Evolutionary conservation across 1,139 yeast species (phyloP).

Genomic region (Yamadazyma oceani): DNA sequence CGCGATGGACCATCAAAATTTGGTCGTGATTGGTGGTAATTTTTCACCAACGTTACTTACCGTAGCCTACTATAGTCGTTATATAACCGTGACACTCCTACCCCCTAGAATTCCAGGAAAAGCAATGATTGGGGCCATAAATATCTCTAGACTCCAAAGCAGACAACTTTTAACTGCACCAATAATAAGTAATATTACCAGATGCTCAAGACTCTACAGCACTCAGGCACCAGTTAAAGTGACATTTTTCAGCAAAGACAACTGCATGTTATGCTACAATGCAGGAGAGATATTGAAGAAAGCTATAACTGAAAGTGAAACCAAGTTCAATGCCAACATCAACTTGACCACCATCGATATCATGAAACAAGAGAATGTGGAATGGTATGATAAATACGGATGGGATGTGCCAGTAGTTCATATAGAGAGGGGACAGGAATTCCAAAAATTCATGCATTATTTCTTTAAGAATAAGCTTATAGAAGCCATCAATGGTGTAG

Average conservation of each 20-base stretch:
- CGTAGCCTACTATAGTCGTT: too few species aligned
- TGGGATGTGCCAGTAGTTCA: constrained; percentile 91
- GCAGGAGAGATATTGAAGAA: constrained; percentile 58
- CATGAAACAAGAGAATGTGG: constrained; percentile 59
- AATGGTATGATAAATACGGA: constrained; percentile 82
- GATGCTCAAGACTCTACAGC: not conserved
- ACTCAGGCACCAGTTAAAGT: constrained; percentile 19
- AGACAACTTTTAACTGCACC: too few species aligned
- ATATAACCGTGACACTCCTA: too few species aligned
- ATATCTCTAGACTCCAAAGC: too few species aligned
- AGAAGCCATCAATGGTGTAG: constrained; percentile 30
- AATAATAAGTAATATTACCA: not conserved
- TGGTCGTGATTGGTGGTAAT: too few species aligned
- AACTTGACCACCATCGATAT: constrained; percentile 61
- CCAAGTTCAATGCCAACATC: constrained; percentile 20
- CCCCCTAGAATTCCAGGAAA: too few species aligned
- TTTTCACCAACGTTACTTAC: too few species aligned
- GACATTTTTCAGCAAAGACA: constrained; percentile 74
- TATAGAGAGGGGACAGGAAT: constrained; percentile 50
- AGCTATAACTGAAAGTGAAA: constrained; percentile 31
- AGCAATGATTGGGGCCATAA: too few species aligned
- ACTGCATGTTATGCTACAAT: constrained; percentile 75
- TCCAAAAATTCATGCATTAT: constrained; percentile 75
- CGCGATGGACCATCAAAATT: too few species aligned
- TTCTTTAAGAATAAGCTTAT: constrained; percentile 58